Base-by-base conservation (phyloP, 2,329 filamentous ascomycete species). In the Cladosporium sp. region DNA sequence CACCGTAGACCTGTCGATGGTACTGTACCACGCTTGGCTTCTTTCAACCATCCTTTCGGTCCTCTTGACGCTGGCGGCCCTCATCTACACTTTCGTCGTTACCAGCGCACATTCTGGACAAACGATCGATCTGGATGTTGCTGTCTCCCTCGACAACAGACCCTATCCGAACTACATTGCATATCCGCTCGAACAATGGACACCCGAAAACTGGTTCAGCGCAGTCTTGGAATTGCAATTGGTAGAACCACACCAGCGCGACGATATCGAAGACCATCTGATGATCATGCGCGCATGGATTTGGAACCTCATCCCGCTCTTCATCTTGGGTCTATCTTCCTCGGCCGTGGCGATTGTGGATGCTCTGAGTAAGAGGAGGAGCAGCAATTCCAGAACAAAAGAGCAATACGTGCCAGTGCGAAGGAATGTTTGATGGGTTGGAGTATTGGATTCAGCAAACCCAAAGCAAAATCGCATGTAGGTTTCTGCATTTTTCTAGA, bases 251-350 rank as follows among this genome's bases (percentile, higher is more conserved):
- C 47, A 41, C 13, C 56, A 60, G 34, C 34, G 55, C 3, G 45
- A 47, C 5, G 53, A 62, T 17, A 59, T 64, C n/a, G 7, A 43
- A 1, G 15, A 19, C 6, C 56, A 58, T 18, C 27, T 62, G 20
- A 37, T 20, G 12, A 45, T 62, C 34, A 63, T 63, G 58, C 47
- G 56, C 34, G 61, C 43, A 3, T 65, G 63, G 62, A 56, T 54
- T 29, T 64, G 61, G 60, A 65, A 65, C 50, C 41, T 64, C n/a
- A 58, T 65, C 12, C 60, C 61, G 15, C 43, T 65, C 50, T 57
- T 61, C 40, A 34, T 64, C 3, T 36, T 63, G 13, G 57, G 60
- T 3, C 6, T 61, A 11, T 39, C 47, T 1, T 53, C 63, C 1
- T 47, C 30, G 18, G 54, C 37, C 0, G 19, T 62, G 1, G 47